A percentile compares a stretch with the other conserved stretches of the same genome.
Evolutionary conservation across 163 green algal species (phyloP).

Genomic region (Volvox carteri): DNA sequence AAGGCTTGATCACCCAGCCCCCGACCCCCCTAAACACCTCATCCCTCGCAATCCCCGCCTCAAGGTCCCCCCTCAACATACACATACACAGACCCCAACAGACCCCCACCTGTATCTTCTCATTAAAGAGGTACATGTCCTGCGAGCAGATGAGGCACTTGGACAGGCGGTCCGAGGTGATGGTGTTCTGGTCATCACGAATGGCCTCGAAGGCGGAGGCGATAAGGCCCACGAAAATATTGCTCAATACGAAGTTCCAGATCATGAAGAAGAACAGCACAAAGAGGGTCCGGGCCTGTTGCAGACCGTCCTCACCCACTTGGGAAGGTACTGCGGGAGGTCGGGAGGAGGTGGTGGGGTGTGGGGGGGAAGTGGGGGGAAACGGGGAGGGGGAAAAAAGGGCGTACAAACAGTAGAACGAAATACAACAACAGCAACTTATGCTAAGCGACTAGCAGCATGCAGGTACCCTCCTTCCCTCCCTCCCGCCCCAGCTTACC

Average conservation of each 20-base stretch:
- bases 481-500: neutral
- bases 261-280: constrained; percentile 64
- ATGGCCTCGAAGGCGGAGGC: constrained; percentile 64
- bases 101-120: constrained; percentile 47
- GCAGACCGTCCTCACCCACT: constrained; percentile 11
- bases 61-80: neutral
- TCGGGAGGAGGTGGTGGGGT: neutral
- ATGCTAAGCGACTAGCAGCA: no score
- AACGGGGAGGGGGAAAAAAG: neutral
- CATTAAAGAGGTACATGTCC: constrained; percentile 62
- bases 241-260: constrained; percentile 50
- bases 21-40: neutral
- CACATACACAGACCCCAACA: neutral
- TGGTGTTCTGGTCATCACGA: constrained; percentile 61
- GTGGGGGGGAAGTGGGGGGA: neutral
- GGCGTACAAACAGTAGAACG: neutral
- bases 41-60: no score
- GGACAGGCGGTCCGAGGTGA: constrained; percentile 54
- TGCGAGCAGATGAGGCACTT: constrained; percentile 59
- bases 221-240: constrained; percentile 66
- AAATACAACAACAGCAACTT: no score
- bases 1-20: neutral
- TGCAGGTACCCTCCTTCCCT: neutral
- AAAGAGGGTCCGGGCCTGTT: constrained; percentile 58
- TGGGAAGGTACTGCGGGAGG: constrained; percentile 18